Base-by-base conservation (phyloP, 2,329 filamentous ascomycete species). In the Verticillium klebahnii region DNA sequence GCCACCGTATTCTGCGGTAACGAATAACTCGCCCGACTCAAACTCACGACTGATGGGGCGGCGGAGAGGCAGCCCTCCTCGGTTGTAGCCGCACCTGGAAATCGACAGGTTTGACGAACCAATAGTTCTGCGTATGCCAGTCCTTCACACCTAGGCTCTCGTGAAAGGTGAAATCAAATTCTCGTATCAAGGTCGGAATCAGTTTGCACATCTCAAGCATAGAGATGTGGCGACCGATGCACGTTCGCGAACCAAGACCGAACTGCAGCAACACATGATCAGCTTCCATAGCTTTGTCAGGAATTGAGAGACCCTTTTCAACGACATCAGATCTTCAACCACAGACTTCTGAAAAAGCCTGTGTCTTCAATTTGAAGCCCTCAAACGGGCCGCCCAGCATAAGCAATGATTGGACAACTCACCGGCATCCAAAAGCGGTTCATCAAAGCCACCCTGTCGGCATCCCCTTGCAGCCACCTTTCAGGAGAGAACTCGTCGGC, bases 181-280 rank as follows among this genome's bases (percentile, higher is more conserved):
- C 68, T 6, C 67, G 68, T 12, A 77, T 59, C 2, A 77, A 61
- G n/a, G 73, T 67, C 1, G 78, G 78, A 2, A 80, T 70, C 15
- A 80, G 59, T 64, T 79, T 80, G 4, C 69, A 70, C 60, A 81
- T 75, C 66, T 81, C 79, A 59, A 81, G 64, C 14, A 77, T 67
- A 2, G 77, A 75, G 29, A 81, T 73, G 60, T 82, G 75, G 56
- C 75, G 74, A 0, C 79, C 79, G 5, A 81, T 65, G 61, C 79
- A 81, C 0, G 74, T 78, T 14, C 79, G 67, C 1, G 75, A 73
- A 1, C 78, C 78, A 45, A 75, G 67, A 0, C 78, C 77, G 63
- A 80, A 80, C 66, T 77, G 75, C 32, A 62, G 1, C 29, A 36
- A 36, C 3, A 14, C 5, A 4, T 36, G 11, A 2, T 7, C 5